Conservation (phyloP, 2,329 filamentous ascomycete species). For the Stromatinia cepivora region DNA sequence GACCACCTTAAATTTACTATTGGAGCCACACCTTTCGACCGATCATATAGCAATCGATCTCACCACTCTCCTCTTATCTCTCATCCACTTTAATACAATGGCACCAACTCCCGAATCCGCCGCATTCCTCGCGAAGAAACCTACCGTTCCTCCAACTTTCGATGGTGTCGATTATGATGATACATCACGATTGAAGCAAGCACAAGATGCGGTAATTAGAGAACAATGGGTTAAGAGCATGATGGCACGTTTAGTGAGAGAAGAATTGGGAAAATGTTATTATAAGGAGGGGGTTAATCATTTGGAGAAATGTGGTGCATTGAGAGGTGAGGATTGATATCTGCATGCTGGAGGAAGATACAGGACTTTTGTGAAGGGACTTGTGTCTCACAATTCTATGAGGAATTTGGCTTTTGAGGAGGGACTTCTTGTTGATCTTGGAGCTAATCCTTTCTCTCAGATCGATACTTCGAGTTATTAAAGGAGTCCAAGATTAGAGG, state of each 20-base stretch:
- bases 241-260: slow-evolving; percentile 80
- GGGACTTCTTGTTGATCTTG: not conserved
- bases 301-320: slow-evolving; percentile 78
- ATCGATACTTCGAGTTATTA: slow-evolving; percentile 76
- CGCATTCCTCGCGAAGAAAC: slow-evolving; percentile 81
- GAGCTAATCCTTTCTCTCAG: slow-evolving; percentile 46
- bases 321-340: slow-evolving; percentile 65
- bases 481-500: slow-evolving; percentile 76
- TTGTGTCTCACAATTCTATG: not conserved
- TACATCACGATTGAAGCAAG: slow-evolving; percentile 75
- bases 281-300: slow-evolving; percentile 82
- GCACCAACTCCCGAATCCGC: slow-evolving; percentile 86
- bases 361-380: not conserved
- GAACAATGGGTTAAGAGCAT: slow-evolving; percentile 89
- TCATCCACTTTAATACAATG: slow-evolving; percentile 28
- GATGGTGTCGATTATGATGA: slow-evolving; percentile 86
- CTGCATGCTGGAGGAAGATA: not conserved
- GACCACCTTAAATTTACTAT: not conserved
- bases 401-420: not conserved
- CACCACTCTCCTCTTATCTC: not conserved
- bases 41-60: slow-evolving; percentile 9
- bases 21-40: not conserved
- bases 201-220: slow-evolving; percentile 77
- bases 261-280: slow-evolving; percentile 86
- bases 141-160: slow-evolving; percentile 77